These are phyloP conservation scores for Sporobolus alterniflorus DNA, from an alignment of 202 grass and related monocot genomes.

Conservation along the genomic window DNA sequence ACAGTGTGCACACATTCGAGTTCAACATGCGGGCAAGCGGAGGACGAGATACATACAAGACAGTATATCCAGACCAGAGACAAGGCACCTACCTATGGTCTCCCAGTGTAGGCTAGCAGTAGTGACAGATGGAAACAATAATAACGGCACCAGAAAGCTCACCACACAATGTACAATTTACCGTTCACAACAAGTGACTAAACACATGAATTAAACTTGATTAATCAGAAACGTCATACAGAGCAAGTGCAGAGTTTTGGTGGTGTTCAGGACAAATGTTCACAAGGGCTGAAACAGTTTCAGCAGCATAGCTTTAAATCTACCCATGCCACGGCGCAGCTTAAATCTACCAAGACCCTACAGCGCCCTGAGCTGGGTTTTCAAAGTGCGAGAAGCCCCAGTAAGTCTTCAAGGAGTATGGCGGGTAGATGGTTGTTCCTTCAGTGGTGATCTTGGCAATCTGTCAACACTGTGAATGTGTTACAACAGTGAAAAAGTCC, in stretches of 20 bases:
- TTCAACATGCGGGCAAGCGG: too few relatives aligned
- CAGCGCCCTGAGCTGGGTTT: constrained; percentile 83
- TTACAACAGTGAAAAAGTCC: not conserved
- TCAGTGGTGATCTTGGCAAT: constrained; percentile 92
- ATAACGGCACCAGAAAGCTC: not conserved
- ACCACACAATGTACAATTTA: constrained; percentile 9
- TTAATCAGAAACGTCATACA: constrained; percentile 33
- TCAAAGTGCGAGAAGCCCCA: constrained; percentile 90
- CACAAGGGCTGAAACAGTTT: constrained; percentile 10
- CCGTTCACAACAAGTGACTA: constrained; percentile 13
- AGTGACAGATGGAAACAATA: not conserved
- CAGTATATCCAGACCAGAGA: too few relatives aligned
- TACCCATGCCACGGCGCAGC: not conserved
- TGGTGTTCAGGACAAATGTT: constrained; percentile 29
- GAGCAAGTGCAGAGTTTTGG: constrained; percentile 35
- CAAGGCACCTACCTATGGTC: too few relatives aligned
- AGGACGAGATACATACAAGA: too few relatives aligned
- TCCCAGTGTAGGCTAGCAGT: too few relatives aligned
- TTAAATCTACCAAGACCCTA: constrained; percentile 87
- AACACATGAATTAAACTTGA: constrained; percentile 1
- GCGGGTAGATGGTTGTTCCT: constrained; percentile 83
- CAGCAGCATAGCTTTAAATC: constrained; percentile 1
- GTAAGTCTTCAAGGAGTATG: constrained; percentile 86
- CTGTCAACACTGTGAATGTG: constrained; percentile 32
- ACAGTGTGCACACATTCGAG: too few relatives aligned